phyloP scores from a whole-genome alignment of 2,329 filamentous ascomycete species.

The Botrytis tulipae region DNA sequence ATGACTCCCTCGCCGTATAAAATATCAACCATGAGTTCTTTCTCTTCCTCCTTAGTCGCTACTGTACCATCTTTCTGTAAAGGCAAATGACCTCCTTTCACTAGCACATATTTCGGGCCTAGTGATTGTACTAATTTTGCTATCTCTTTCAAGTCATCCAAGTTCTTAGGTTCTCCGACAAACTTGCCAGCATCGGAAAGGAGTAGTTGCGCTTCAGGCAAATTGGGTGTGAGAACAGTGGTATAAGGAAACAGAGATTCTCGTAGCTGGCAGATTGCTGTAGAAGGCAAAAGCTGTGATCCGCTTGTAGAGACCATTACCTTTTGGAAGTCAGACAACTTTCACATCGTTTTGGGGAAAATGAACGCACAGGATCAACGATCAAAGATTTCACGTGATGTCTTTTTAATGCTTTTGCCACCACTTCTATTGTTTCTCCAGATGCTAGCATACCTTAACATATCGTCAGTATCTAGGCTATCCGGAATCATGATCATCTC shows the following conservation, averaged over 20 bases:
- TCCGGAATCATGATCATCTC: not conserved
- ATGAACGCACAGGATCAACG: conserved; percentile 66
- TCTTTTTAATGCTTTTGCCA: conserved; percentile 61
- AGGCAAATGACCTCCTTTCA: conserved; percentile 91
- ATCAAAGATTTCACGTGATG: conserved; percentile 60
- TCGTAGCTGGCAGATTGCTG: conserved; percentile 61
- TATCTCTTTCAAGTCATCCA: conserved; percentile 66
- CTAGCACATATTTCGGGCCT: conserved; percentile 75
- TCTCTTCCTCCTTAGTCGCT: conserved; percentile 58
- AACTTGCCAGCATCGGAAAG: conserved; percentile 51
- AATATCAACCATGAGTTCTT: conserved; percentile 71
- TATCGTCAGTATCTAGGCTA: conserved; percentile 2
- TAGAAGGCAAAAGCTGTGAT: conserved; percentile 61
- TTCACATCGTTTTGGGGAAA: not conserved
- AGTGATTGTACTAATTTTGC: conserved; percentile 64
- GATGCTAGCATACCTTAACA: conserved; percentile 76
- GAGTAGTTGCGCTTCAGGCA: conserved; percentile 70
- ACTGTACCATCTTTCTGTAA: conserved; percentile 62
- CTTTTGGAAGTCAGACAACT: conserved; percentile 45
- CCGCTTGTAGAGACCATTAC: conserved; percentile 92
- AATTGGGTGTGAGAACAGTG: conserved; percentile 72
- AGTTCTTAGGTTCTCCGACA: conserved; percentile 48
- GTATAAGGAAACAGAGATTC: conserved; percentile 61
- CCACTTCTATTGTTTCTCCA: conserved; percentile 63
- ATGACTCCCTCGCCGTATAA: conserved; percentile 62